Evolutionary conservation across 805 yeast genomes (phyloP), one percentile per base, ranked within the genome.

Genomic region (Scheffersomyces coipomensis): DNA sequence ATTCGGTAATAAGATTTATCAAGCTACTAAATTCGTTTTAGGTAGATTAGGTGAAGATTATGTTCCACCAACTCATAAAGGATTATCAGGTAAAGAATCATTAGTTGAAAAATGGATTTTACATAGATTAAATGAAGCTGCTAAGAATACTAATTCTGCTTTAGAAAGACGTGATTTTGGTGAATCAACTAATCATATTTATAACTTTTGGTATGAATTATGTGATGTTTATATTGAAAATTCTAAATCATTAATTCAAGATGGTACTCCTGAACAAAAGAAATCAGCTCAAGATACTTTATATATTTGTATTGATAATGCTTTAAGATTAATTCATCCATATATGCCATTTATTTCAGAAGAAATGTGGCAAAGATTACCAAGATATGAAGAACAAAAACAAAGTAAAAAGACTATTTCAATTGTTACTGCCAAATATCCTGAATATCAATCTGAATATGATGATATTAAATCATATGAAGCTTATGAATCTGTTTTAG

Each of bases 211-310:
- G 99, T 81, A 85, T 60, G 93, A 89, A 63, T 76, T 93, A 50
- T 93, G 99, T 78, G 99, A 93, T 62, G 96, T 93, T 37, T 93
- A 89, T 76, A 93, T 93, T 68, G 99, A 93, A 75, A 93, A 93
- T 77, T 88, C 97, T 52, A 93, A 93, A 76, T 79, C 81, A 45
- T 78, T 91, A 66, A 89, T 93, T 57, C 76, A 85, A 56, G 98
- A 91, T 66, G 99, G 99, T 55, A 76, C 95, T 29, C 79, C 78
- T 19, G 84, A 67, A 46, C 96, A 93, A 73, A 77, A 82, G 71
- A 78, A 79, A 64, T 86, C 96, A 39, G 99, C 98, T 13, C 86
- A 84, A 71, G 95, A 91, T 63, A 93, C 98, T 18, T 75, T 93
- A 51, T 93, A 89, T 79, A 87, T 93, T 25, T 79, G 95, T 70